Evolutionary conservation across 202 grass and related monocot genomes (phyloP).

Genomic region (Digitaria exilis): DNA sequence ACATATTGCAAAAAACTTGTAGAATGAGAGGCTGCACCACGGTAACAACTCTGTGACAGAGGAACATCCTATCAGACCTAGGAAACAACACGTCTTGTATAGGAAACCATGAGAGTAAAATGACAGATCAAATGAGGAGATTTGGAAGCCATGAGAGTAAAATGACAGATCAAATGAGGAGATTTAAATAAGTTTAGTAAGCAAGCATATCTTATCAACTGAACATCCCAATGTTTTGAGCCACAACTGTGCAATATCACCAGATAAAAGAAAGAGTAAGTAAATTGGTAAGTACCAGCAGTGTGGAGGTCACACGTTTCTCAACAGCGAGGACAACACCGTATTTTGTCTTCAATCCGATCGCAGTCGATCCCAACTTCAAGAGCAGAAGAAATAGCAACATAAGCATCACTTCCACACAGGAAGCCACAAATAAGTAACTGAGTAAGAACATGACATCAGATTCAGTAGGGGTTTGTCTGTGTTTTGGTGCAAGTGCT

Average conservation of each 20-base stretch:
- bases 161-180: neutral
- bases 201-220: neutral
- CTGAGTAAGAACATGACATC: neutral
- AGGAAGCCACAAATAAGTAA: neutral
- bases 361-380: conserved; percentile 89
- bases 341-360: conserved; percentile 90
- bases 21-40: neutral
- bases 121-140: neutral
- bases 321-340: conserved; percentile 95
- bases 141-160: neutral
- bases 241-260: neutral
- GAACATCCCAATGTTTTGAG: neutral
- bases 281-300: conserved; percentile 62
- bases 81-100: neutral
- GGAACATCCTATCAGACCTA: neutral
- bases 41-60: neutral
- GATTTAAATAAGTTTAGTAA: neutral
- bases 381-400: conserved; percentile 26
- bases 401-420: neutral
- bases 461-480: neutral
- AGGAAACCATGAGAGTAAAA: neutral
- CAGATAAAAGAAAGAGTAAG: neutral
- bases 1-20: neutral
- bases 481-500: neutral
- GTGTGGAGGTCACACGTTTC: conserved; percentile 90